phyloP scores from a whole-genome alignment of 2,329 filamentous ascomycete species.

The Fusarium paranaense region DNA sequence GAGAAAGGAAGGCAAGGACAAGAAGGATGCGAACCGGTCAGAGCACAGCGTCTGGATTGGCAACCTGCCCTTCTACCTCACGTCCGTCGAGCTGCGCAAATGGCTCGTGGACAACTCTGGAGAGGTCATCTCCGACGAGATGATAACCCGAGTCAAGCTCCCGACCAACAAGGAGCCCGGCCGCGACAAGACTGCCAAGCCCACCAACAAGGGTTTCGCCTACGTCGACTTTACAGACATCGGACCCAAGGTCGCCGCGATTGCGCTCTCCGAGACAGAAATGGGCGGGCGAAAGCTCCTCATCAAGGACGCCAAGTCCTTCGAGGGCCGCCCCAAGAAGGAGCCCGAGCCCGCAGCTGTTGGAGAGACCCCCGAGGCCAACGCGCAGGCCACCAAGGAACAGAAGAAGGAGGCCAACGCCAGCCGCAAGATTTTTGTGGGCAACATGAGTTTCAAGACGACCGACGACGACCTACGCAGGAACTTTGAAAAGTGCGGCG shows the following conservation, averaged over 20 bases:
- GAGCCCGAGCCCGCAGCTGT: slow-evolving; percentile 52
- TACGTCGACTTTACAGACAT: slow-evolving; percentile 90
- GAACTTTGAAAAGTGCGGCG: slow-evolving; percentile 88
- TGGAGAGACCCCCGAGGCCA: slow-evolving; percentile 45
- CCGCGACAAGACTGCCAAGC: slow-evolving; percentile 48
- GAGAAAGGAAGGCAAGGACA: slow-evolving; percentile 53
- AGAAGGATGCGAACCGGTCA: slow-evolving; percentile 70
- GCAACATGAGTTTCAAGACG: slow-evolving; percentile 85
- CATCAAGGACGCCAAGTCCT: slow-evolving; percentile 93
- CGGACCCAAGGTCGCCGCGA: slow-evolving; percentile 77
- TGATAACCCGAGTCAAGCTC: slow-evolving; percentile 87
- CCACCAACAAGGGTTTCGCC: slow-evolving; percentile 90
- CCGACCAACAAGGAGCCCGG: slow-evolving; percentile 69
- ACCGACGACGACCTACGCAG: slow-evolving; percentile 83
- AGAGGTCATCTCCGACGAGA: slow-evolving; percentile 71
- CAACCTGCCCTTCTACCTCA: slow-evolving; percentile 88
- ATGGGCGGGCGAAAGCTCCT: slow-evolving; percentile 82
- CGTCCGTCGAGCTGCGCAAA: slow-evolving; percentile 77
- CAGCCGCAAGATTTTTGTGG: slow-evolving; percentile 89
- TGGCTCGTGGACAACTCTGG: slow-evolving; percentile 83
- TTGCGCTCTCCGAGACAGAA: slow-evolving; percentile 87
- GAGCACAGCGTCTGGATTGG: slow-evolving; percentile 95
- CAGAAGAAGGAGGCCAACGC: slow-evolving; percentile 64
- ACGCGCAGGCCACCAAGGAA: slow-evolving; percentile 49
- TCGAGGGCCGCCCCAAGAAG: slow-evolving; percentile 87